Evolutionary conservation across 1,284 basidiomycete species (phyloP).

Genomic region (Microbotryum silenes-acaulis): DNA sequence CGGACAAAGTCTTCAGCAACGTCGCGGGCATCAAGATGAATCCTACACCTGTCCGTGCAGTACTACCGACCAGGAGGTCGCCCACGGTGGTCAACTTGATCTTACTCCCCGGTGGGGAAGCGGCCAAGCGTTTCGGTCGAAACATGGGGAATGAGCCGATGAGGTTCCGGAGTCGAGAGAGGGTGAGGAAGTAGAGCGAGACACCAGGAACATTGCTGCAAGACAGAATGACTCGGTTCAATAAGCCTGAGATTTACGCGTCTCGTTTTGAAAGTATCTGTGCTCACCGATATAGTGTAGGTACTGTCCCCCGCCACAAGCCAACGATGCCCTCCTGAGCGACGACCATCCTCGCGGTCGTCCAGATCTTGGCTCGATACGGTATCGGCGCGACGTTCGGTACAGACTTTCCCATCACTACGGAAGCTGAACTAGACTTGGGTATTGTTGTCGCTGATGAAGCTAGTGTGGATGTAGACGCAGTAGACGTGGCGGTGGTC

Average conservation of each 20-base stretch:
- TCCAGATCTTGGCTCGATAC: constrained; percentile 12
- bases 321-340: constrained; percentile 43
- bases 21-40: constrained; percentile 88
- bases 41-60: constrained; percentile 75
- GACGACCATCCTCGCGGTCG: constrained; percentile 39
- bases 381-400: not conserved
- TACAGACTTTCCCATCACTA: not conserved
- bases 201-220: constrained; percentile 84
- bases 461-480: not conserved
- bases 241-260: constrained; percentile 8
- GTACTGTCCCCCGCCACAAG: constrained; percentile 69
- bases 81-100: constrained; percentile 46
- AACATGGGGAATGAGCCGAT: constrained; percentile 30
- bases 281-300: constrained; percentile 63
- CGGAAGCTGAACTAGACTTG: not conserved
- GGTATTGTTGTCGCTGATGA: not conserved
- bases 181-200: constrained; percentile 79
- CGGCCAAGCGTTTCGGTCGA: constrained; percentile 3
- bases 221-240: not conserved
- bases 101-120: constrained; percentile 14
- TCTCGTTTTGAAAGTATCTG: no score
- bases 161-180: constrained; percentile 65
- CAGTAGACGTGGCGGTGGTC: not conserved
- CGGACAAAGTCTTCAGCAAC: constrained; percentile 87
- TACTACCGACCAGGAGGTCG: constrained; percentile 82